phyloP scores from a whole-genome alignment of 148 eudicot species.

The Rhododendron ferrugineum region DNA sequence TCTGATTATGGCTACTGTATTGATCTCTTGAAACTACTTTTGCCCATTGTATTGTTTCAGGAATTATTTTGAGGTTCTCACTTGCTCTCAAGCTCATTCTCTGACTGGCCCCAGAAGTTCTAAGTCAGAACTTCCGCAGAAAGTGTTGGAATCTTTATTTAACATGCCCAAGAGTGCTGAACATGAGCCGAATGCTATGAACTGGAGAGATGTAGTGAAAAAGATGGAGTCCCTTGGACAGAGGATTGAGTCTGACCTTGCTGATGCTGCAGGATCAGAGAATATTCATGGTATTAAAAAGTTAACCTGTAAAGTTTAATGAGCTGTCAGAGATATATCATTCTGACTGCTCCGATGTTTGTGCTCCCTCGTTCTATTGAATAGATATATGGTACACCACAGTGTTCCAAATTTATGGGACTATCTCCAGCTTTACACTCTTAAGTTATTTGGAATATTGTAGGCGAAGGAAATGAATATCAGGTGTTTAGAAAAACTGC shows the following conservation, averaged over 20 bases:
- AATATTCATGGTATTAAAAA: constrained; percentile 41
- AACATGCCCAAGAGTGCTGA: constrained; percentile 55
- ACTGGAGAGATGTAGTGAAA: constrained; percentile 83
- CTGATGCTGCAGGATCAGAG: constrained; percentile 33
- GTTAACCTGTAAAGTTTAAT: background rate
- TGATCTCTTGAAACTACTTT: background rate
- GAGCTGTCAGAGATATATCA: background rate
- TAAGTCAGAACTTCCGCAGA: constrained; percentile 54
- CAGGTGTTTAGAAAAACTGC: constrained; percentile 54
- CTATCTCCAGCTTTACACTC: background rate
- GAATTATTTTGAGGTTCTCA: constrained; percentile 53
- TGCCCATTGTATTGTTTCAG: constrained; percentile 29
- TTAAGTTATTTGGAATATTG: constrained; percentile 19
- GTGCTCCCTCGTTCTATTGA: background rate
- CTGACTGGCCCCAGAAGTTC: constrained; percentile 23
- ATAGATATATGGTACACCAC: background rate
- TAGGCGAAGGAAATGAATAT: constrained; percentile 76
- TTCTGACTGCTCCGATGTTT: background rate
- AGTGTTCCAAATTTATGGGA: background rate
- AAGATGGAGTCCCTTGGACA: constrained; percentile 78
- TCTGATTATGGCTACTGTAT: background rate
- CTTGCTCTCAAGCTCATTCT: constrained; percentile 34
- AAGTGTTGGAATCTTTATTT: constrained; percentile 77
- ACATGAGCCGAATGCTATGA: constrained; percentile 69
- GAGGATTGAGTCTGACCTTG: constrained; percentile 35